Evolutionary conservation across 192 early-diverging fungal genomes (phyloP), one percentile per base, ranked within the genome.

Genomic region (Coemansia sp.): DNA sequence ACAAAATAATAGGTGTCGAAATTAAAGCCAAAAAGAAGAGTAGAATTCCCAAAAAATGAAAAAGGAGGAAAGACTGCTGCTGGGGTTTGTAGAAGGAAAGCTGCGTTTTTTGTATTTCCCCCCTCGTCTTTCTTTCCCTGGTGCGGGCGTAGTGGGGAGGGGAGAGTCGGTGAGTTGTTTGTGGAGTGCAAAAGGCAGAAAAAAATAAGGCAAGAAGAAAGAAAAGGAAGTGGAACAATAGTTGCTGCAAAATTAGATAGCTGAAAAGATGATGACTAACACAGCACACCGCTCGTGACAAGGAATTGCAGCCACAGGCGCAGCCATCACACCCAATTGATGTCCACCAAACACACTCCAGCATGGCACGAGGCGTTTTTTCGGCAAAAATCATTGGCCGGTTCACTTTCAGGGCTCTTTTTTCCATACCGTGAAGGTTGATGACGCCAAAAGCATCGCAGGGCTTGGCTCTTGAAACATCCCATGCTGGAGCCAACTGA

Each of bases 141-240:
- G 38, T 44, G 38, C 38, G 48, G 58, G 34, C 23, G 64, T 65
- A 21, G 52, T 53, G 27, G 27, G 14, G 52, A n/a, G n/a, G n/a
- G n/a, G n/a, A 27, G 31, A 24, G 26, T 30, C 28, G 2, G 28
- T 30, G 6, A 30, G 28, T 6, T 21, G 54, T 6, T 12, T 19
- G 26, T 60, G 48, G 49, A 30, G 24, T 49, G 59, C 47, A 60
- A 18, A 49, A 49, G 27, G 48, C 8, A 16, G 49, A 56, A 64
- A 55, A 52, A 25, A 51, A 56, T 58, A 26, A n/a, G 59, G 34
- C 19, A 28, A 7, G 51, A 50, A 56, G 38, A 49, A 19, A 53
- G 47, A 22, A 28, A 54, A 50, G 21, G 19, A 31, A 23, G 24
- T 10, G 16, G 32, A 44, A 41, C 4, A 24, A 21, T 16, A 44